A percentile compares a stretch with the other conserved stretches of the same genome.
Conservation (phyloP, 257 asterid genomes). For the Cruciata laevipes region DNA sequence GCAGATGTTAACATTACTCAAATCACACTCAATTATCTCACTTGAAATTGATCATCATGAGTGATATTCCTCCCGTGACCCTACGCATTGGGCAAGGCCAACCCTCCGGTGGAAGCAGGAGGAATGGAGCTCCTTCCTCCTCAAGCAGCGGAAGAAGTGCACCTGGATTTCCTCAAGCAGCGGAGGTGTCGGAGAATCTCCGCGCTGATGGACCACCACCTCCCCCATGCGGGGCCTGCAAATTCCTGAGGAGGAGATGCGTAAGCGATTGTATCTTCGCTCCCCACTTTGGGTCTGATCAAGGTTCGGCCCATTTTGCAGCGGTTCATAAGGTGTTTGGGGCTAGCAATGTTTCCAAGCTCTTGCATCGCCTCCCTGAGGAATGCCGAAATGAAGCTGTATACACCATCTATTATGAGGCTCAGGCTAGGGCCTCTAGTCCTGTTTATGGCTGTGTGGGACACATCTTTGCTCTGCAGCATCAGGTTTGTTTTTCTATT, state of each 20-base stretch:
- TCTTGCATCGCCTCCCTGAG: slow-evolving; percentile 55
- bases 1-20: background rate
- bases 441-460: slow-evolving; percentile 90
- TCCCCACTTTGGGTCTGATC: slow-evolving; percentile 76
- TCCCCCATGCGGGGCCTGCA: slow-evolving; percentile 96
- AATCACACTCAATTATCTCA: slow-evolving; percentile 4
- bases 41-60: background rate
- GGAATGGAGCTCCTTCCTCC: too few species aligned
- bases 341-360: slow-evolving; percentile 84
- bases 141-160: slow-evolving; percentile 23
- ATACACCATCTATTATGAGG: slow-evolving; percentile 74
- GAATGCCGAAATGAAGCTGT: slow-evolving; percentile 69
- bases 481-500: too few species aligned
- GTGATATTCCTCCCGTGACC: slow-evolving; percentile 6
- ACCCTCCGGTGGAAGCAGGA: too few species aligned
- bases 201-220: background rate
- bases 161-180: background rate
- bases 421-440: slow-evolving; percentile 82
- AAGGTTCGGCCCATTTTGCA: slow-evolving; percentile 81
- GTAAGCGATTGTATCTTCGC: slow-evolving; percentile 72
- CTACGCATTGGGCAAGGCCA: slow-evolving; percentile 10
- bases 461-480: slow-evolving; percentile 70
- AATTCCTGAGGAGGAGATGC: slow-evolving; percentile 89
- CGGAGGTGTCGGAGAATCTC: background rate
- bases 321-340: slow-evolving; percentile 94